Evolutionary conservation across 192 early-diverging fungal species (phyloP).

Genomic region (Spinellus fusiger): DNA sequence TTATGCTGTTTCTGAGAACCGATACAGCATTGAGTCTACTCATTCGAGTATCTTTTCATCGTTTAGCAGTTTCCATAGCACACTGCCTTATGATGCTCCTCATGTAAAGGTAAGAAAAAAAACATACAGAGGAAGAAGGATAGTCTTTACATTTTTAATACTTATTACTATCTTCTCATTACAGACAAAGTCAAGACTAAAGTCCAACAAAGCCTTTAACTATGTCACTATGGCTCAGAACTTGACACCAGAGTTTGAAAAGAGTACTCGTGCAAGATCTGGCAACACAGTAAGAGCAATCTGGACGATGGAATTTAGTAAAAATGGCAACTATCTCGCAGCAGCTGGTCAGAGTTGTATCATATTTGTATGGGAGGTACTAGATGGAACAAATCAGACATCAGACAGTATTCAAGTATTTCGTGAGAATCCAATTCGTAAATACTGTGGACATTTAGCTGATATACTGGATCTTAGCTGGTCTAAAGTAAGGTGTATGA

Average conservation of each 20-base stretch:
- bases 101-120: conserved; percentile 21
- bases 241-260: background rate
- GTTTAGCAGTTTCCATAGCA: background rate
- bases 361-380: conserved; percentile 58
- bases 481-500: conserved; percentile 44
- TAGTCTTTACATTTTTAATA: background rate
- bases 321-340: conserved; percentile 74
- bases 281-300: conserved; percentile 33
- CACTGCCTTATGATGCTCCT: conserved; percentile 5
- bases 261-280: background rate
- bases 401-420: conserved; percentile 38
- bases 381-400: conserved; percentile 8
- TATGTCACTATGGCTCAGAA: conserved; percentile 21
- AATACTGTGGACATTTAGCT: conserved; percentile 67
- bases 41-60: background rate
- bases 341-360: conserved; percentile 71
- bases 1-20: background rate
- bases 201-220: conserved; percentile 11
- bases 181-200: conserved; percentile 24
- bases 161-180: background rate
- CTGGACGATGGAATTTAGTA: conserved; percentile 76
- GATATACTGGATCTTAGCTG: conserved; percentile 69
- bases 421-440: conserved; percentile 60
- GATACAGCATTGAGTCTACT: background rate
- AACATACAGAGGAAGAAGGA: background rate